These are phyloP conservation scores for Myxozyma geophila DNA, from an alignment of 805 yeast species.

Conservation along the genomic window DNA sequence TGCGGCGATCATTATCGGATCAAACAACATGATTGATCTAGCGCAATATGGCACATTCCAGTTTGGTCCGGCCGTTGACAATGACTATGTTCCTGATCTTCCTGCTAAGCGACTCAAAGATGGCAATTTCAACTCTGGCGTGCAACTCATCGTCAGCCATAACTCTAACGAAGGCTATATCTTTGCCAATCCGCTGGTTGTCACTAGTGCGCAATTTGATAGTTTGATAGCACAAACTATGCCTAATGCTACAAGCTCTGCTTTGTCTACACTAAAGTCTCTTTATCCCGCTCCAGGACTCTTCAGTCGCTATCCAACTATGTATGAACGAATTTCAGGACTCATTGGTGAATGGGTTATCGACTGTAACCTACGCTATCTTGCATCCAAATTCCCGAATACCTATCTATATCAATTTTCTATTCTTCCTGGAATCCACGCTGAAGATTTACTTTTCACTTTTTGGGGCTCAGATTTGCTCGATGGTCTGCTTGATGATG, in stretches of 20 bases:
- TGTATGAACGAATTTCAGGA: conserved; percentile 8
- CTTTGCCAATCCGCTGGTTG: conserved; percentile 22
- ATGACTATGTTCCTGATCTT: conserved; percentile 18
- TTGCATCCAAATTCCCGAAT: conserved; percentile 14
- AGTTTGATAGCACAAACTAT: conserved; percentile 2
- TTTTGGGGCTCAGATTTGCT: conserved; percentile 16
- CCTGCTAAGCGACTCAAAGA: conserved; percentile 20
- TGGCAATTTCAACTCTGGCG: conserved; percentile 8
- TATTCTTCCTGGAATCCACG: conserved; percentile 28
- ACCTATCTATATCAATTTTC: conserved; percentile 12
- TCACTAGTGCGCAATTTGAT: conserved; percentile 10
- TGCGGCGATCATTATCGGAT: neutral
- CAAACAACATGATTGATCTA: neutral
- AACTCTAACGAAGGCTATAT: conserved; percentile 29
- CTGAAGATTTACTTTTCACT: conserved; percentile 24
- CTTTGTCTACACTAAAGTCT: neutral
- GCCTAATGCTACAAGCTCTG: conserved; percentile 17
- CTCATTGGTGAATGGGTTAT: conserved; percentile 27
- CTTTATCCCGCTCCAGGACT: conserved; percentile 10
- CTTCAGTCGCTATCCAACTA: neutral
- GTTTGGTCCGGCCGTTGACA: conserved; percentile 32
- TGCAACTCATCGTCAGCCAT: conserved; percentile 22
- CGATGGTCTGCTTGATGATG: neutral
- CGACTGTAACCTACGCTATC: conserved; percentile 9
- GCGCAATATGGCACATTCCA: conserved; percentile 26